Evolutionary conservation across 768 basidiomycete genomes (phyloP), one percentile per base, ranked within the genome.

Genomic region (Gloeopeniophorella convolvens): DNA sequence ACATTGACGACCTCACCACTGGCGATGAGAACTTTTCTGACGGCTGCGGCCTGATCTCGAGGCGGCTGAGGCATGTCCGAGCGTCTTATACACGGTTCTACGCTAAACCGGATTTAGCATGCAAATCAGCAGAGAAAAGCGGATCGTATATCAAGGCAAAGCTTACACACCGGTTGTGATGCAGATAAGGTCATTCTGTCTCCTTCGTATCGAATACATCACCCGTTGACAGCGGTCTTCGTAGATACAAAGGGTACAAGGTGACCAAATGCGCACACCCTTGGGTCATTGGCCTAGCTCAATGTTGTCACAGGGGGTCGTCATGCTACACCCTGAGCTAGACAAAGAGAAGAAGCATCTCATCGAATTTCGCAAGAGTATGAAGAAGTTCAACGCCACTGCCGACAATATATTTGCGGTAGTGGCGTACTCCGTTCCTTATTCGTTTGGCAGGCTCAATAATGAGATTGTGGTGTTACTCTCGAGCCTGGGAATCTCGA

Each of bases 181-280:
- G 55, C 82, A 84, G 56, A 83, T 84, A 43, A 67, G 82, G 82
- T 82, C 13, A 10, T 59, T 43, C 45, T 50, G 13, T 18, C 26
- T 45, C 43, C 48, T 26, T 40, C 21, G n/a, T n/a, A n/a, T n/a
- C n/a, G n/a, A n/a, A n/a, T n/a, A n/a, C n/a, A n/a, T n/a, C n/a
- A n/a, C n/a, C n/a, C n/a, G n/a, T n/a, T n/a, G n/a, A n/a, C n/a
- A n/a, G n/a, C n/a, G n/a, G n/a, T n/a, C n/a, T n/a, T n/a, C n/a
- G n/a, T n/a, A 83, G 82, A 45, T 85, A 84, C 59, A 64, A 73
- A n/a, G 83, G 82, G 8, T 83, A 85, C 59, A 85, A 85, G 55
- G 62, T 60, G 45, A 10, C 10, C 2, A 8, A 5, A 9, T n/a
- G 33, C 15, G 26, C 26, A 4, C 30, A 9, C 18, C 13, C 32